Conservation (phyloP, 192 early-diverging fungal species). For the Geranomyces variabilis region DNA sequence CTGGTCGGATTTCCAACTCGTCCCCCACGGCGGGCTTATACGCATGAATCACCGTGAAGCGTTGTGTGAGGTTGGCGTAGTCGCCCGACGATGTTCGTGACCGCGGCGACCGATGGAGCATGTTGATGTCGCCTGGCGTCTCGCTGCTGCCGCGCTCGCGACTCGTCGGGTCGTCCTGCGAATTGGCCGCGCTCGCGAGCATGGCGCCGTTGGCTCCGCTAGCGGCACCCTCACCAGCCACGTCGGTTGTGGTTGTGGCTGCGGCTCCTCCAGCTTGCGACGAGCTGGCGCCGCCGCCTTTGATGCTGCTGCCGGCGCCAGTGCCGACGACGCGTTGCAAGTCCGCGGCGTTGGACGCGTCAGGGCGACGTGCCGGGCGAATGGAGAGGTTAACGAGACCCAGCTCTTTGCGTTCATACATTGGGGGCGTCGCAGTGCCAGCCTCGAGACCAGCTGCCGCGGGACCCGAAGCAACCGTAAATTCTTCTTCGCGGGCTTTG, state of each 20-base stretch:
- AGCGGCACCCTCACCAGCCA: background rate
- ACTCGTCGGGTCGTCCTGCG: too few relatives aligned
- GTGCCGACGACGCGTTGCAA: slow-evolving; percentile 11
- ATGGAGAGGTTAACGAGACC: slow-evolving; percentile 12
- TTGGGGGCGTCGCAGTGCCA: background rate
- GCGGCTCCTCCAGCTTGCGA: background rate
- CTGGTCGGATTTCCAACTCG: slow-evolving; percentile 26
- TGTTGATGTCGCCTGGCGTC: background rate
- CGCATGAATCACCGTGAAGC: slow-evolving; percentile 32
- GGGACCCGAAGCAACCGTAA: background rate
- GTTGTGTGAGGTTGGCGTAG: slow-evolving; percentile 8
- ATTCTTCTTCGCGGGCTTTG: background rate
- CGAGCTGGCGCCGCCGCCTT: background rate
- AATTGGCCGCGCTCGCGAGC: too few relatives aligned
- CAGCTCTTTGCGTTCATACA: slow-evolving; percentile 1
- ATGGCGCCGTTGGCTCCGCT: too few relatives aligned
- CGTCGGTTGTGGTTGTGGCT: slow-evolving; percentile 4
- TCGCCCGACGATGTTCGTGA: slow-evolving; percentile 11
- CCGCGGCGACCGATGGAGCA: background rate
- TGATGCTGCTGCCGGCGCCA: background rate
- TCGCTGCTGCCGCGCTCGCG: slow-evolving; percentile 4
- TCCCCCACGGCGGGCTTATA: slow-evolving; percentile 32
- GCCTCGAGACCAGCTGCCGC: background rate
- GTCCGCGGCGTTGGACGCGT: slow-evolving; percentile 19
- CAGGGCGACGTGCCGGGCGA: slow-evolving; percentile 24